Evolutionary conservation across 2,329 filamentous ascomycete species (phyloP).

Genomic region (Diplodia scrobiculata): DNA sequence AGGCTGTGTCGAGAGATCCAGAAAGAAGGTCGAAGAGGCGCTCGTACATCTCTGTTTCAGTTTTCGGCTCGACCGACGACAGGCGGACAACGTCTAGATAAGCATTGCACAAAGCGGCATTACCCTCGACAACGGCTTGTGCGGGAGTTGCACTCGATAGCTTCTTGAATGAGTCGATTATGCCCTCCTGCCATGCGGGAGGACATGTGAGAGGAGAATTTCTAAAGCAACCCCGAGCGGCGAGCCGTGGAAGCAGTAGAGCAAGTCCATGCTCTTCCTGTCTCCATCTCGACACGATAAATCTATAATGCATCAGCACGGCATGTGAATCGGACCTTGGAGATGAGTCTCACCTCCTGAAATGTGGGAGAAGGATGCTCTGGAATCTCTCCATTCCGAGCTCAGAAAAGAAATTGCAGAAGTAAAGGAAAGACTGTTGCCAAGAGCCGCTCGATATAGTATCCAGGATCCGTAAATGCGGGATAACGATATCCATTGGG

Average conservation of each 20-base stretch:
- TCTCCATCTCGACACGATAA: constrained; percentile 58
- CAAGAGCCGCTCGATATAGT: constrained; percentile 66
- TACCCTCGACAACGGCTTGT: constrained; percentile 24
- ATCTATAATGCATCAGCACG: constrained; percentile 54
- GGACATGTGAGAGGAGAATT: constrained; percentile 32
- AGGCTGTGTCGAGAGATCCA: constrained; percentile 31
- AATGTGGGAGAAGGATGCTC: constrained; percentile 74
- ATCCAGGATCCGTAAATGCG: constrained; percentile 67
- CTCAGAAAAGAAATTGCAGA: constrained; percentile 79
- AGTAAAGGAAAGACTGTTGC: constrained; percentile 74
- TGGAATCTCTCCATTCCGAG: constrained; percentile 74
- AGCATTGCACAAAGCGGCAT: constrained; percentile 39
- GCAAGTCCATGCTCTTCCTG: constrained; percentile 39
- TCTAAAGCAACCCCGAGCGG: constrained; percentile 14
- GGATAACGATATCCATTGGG: constrained; percentile 76
- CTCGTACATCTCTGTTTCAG: constrained; percentile 34
- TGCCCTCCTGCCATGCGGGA: constrained; percentile 45
- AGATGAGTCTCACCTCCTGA: constrained; percentile 65
- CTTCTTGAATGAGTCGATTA: constrained; percentile 68
- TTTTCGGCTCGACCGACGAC: constrained; percentile 34
- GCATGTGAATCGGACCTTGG: background rate
- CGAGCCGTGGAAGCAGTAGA: constrained; percentile 38
- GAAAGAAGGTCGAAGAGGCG: constrained; percentile 35
- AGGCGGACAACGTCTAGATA: constrained; percentile 37
- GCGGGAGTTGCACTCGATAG: constrained; percentile 39